These are phyloP conservation scores for Plenodomus lindquistii DNA, from an alignment of 2,329 filamentous ascomycete genomes.

Conservation along the genomic window DNA sequence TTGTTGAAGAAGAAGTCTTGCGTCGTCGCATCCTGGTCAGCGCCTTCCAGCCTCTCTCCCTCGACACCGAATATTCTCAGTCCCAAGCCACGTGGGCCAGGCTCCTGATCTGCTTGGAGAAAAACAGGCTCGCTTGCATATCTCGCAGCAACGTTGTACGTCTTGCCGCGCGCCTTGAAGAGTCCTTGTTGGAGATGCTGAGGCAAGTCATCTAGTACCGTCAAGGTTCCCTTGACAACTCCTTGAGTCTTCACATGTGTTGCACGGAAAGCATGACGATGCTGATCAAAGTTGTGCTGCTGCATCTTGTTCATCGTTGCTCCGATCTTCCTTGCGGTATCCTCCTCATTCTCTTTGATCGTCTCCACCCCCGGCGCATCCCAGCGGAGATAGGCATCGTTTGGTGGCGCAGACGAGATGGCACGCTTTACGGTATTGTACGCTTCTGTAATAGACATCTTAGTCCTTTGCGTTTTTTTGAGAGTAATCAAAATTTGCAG, in stretches of 20 bases:
- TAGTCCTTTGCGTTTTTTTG: not conserved
- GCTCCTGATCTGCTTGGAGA: constrained; percentile 41
- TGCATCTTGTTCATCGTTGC: constrained; percentile 45
- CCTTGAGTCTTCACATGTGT: constrained; percentile 41
- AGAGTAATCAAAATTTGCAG: not conserved
- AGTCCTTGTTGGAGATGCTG: constrained; percentile 43
- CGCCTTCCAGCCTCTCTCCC: constrained; percentile 26
- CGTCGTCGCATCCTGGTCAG: constrained; percentile 11
- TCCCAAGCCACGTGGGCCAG: constrained; percentile 41
- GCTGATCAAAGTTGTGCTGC: constrained; percentile 48
- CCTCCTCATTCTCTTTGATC: constrained; percentile 36
- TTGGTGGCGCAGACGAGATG: constrained; percentile 22
- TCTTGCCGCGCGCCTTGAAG: constrained; percentile 36
- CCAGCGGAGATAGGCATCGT: constrained; percentile 29
- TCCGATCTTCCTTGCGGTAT: constrained; percentile 41
- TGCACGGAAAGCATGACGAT: constrained; percentile 44
- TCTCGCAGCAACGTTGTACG: constrained; percentile 43
- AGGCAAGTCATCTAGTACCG: constrained; percentile 21
- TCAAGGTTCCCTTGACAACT: constrained; percentile 26
- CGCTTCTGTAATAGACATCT: constrained; percentile 8
- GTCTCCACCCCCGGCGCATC: constrained; percentile 41
- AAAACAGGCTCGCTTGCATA: constrained; percentile 45
- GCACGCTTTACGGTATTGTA: constrained; percentile 14
- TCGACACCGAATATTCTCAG: constrained; percentile 44
- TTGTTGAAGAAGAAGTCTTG: constrained; percentile 43